A percentile compares a stretch with the other conserved stretches of the same genome.
These are phyloP conservation scores for Crithidia acanthocephali DNA, from an alignment of 208 protist genomes.

Conservation along the genomic window DNA sequence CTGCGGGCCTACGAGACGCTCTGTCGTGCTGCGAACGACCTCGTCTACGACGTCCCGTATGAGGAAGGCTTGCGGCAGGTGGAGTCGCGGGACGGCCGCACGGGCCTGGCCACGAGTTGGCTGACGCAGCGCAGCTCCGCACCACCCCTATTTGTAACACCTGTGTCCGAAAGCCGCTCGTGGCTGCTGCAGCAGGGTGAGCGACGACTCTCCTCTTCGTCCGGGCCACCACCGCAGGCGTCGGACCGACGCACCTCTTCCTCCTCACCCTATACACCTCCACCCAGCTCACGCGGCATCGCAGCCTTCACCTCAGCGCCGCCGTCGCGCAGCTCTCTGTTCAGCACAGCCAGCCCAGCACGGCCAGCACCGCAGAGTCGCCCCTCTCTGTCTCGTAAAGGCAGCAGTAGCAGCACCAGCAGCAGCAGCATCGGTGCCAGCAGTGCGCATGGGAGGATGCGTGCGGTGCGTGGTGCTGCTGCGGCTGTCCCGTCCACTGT, in stretches of 20 bases:
- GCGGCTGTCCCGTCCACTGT: conserved; percentile 6
- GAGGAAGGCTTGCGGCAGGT: conserved; percentile 31
- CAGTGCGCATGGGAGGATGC: too few relatives aligned
- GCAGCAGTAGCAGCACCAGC: not conserved
- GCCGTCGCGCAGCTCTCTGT: conserved; percentile 4
- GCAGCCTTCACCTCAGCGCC: not conserved
- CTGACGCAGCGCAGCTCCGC: conserved; percentile 11
- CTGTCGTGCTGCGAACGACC: conserved; percentile 19
- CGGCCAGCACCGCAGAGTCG: too few relatives aligned
- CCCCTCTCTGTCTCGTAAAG: not conserved
- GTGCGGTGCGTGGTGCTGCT: too few relatives aligned
- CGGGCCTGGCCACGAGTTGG: conserved; percentile 34
- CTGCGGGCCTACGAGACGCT: conserved; percentile 24
- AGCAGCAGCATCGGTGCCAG: too few relatives aligned
- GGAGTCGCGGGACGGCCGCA: conserved; percentile 23
- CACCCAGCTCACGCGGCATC: not conserved
- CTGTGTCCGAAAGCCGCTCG: too few relatives aligned
- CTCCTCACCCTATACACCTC: too few relatives aligned
- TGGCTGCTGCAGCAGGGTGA: too few relatives aligned
- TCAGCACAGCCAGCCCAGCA: too few relatives aligned
- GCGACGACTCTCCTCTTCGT: too few relatives aligned
- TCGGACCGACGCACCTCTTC: too few relatives aligned
- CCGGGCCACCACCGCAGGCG: too few relatives aligned
- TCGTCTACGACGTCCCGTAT: conserved; percentile 31
- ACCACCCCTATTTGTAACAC: too few relatives aligned